Percentiles rank a stretch among this genome's conserved stretches.
phyloP scores from a whole-genome alignment of 805 yeast species.

The Tetrapisispora nanseiensis region DNA sequence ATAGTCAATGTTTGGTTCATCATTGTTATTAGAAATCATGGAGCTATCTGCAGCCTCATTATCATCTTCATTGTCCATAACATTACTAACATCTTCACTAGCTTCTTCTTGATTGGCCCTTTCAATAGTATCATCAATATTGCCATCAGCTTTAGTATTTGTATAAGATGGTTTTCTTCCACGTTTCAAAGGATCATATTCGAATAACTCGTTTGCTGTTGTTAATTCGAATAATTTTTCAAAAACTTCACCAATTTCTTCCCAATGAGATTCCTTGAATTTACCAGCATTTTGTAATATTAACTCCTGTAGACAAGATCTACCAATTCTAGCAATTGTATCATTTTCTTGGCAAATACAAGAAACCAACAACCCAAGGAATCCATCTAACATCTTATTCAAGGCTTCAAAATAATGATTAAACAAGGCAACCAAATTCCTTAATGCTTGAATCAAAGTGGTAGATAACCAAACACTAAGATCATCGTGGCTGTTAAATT shows the following conservation, averaged over 20 bases:
- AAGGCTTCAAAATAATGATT: slow-evolving; percentile 73
- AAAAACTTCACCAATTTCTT: slow-evolving; percentile 52
- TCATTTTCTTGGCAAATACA: slow-evolving; percentile 97
- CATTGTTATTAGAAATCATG: slow-evolving; percentile 1
- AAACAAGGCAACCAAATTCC: slow-evolving; percentile 76
- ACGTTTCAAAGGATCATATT: slow-evolving; percentile 34
- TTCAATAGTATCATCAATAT: slow-evolving; percentile 26
- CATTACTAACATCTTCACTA: slow-evolving; percentile 31
- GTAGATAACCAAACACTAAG: slow-evolving; percentile 94
- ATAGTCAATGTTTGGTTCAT: slow-evolving; percentile 6
- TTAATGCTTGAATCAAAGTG: slow-evolving; percentile 88
- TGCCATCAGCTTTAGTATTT: slow-evolving; percentile 25
- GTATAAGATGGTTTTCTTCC: slow-evolving; percentile 22
- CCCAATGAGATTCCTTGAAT: slow-evolving; percentile 68
- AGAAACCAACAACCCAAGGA: slow-evolving; percentile 63
- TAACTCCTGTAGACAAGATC: slow-evolving; percentile 75
- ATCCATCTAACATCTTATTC: slow-evolving; percentile 66
- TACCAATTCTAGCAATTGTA: slow-evolving; percentile 89
- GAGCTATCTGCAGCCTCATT: not conserved
- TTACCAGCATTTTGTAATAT: slow-evolving; percentile 63
- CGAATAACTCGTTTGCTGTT: slow-evolving; percentile 77
- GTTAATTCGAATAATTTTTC: slow-evolving; percentile 66
- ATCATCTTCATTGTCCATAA: slow-evolving; percentile 5
- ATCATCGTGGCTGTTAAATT: slow-evolving; percentile 66
- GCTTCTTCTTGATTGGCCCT: slow-evolving; percentile 28